These are phyloP conservation scores for Solanum ossicruentum DNA, from an alignment of 257 asterid species.

Conservation along the genomic window DNA sequence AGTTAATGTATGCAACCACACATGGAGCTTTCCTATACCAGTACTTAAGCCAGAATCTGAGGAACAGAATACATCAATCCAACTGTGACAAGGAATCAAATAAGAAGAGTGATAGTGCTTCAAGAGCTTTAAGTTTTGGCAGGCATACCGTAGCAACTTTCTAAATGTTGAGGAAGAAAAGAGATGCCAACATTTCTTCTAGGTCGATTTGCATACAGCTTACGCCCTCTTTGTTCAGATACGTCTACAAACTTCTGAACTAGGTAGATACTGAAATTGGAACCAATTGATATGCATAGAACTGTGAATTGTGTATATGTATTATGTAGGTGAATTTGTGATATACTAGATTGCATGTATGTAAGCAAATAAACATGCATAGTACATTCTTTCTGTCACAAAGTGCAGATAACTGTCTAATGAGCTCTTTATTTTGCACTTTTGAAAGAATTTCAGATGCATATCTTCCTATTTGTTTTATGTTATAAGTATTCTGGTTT, in stretches of 20 bases:
- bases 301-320: background rate
- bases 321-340: background rate
- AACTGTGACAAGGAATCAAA: background rate
- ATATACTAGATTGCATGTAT: background rate
- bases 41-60: background rate
- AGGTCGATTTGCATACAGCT: background rate
- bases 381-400: background rate
- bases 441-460: background rate
- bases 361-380: background rate
- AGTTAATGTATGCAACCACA: background rate
- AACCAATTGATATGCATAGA: background rate
- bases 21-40: background rate
- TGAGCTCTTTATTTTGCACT: background rate
- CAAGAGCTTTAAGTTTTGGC: background rate
- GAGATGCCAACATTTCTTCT: background rate
- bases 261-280: background rate
- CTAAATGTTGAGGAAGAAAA: background rate
- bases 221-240: background rate
- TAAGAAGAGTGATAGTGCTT: background rate
- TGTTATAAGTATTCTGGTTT: background rate
- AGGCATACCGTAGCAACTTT: background rate
- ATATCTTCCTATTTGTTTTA: background rate
- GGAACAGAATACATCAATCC: background rate
- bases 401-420: background rate
- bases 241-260: background rate